Percentiles rank a stretch among this genome's conserved stretches.
Conservation (phyloP, 768 basidiomycete species). For the Pulveroboletus sp. region DNA sequence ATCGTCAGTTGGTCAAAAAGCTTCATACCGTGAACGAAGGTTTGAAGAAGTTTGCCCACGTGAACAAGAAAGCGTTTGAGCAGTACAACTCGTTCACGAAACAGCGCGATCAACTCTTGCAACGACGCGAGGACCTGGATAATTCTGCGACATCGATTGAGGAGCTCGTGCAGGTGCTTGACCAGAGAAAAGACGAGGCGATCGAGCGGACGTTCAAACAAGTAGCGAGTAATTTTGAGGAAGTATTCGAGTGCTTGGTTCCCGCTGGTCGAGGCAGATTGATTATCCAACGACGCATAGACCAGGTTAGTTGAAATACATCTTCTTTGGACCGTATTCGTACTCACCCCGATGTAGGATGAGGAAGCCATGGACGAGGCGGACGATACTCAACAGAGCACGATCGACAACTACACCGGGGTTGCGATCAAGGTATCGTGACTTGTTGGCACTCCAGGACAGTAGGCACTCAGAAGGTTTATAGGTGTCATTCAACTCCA, state of each 20-base stretch:
- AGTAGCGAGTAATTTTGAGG: conserved; percentile 94
- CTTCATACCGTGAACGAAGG: conserved; percentile 90
- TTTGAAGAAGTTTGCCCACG: conserved; percentile 94
- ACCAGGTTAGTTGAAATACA: conserved; percentile 48
- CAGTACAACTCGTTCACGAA: conserved; percentile 98
- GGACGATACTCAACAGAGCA: conserved; percentile 67
- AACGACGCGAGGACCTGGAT: conserved; percentile 87
- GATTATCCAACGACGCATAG: conserved; percentile 89
- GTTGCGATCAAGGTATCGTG: conserved; percentile 81
- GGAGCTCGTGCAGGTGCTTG: conserved; percentile 88
- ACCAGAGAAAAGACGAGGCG: conserved; percentile 97
- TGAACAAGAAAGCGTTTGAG: conserved; percentile 99
- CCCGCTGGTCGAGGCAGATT: conserved; percentile 88
- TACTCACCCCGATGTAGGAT: conserved; percentile 41
- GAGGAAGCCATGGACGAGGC: conserved; percentile 64
- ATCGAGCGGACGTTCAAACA: conserved; percentile 99
- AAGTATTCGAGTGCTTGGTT: conserved; percentile 94
- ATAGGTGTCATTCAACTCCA: conserved; percentile 98
- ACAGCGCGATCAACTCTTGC: conserved; percentile 85
- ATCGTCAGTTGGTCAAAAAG: conserved; percentile 77
- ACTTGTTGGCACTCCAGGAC: neutral
- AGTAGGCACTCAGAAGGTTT: neutral
- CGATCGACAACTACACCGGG: conserved; percentile 93
- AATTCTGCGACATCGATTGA: conserved; percentile 85
- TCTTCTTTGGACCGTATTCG: neutral